Evolutionary conservation across 257 asterid genomes (phyloP).

Genomic region (Ligustrum vulgare): DNA sequence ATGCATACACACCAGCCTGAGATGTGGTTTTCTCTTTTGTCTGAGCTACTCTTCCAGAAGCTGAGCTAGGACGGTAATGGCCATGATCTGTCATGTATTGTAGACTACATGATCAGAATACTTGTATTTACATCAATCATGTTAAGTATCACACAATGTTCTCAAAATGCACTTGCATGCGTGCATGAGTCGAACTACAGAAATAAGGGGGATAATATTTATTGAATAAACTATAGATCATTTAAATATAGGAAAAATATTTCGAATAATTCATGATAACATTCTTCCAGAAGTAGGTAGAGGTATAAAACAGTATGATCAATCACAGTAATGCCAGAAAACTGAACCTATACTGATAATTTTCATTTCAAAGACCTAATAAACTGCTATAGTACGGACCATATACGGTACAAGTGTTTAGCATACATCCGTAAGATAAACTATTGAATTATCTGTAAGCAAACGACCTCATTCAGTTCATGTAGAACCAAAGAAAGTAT

Average conservation of each 20-base stretch:
- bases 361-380: background rate
- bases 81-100: slow-evolving; percentile 49
- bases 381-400: background rate
- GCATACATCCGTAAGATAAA: slow-evolving; percentile 13
- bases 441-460: slow-evolving; percentile 2
- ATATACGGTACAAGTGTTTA: background rate
- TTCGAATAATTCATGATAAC: background rate
- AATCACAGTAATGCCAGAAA: background rate
- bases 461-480: slow-evolving; percentile 15
- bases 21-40: slow-evolving; percentile 42
- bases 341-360: background rate
- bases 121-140: slow-evolving; percentile 2
- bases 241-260: background rate
- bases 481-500: slow-evolving; percentile 8
- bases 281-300: background rate
- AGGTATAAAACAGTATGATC: background rate
- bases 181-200: background rate
- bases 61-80: slow-evolving; percentile 66
- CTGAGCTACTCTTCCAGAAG: slow-evolving; percentile 51
- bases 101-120: slow-evolving; percentile 27
- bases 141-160: slow-evolving; percentile 13
- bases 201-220: background rate
- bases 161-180: background rate
- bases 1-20: slow-evolving; percentile 55
- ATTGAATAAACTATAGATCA: background rate